Percentiles rank a stretch among this genome's conserved stretches.
These are phyloP conservation scores for Coemansia sp. DNA, from an alignment of 192 early-diverging fungal genomes.

Conservation along the genomic window DNA sequence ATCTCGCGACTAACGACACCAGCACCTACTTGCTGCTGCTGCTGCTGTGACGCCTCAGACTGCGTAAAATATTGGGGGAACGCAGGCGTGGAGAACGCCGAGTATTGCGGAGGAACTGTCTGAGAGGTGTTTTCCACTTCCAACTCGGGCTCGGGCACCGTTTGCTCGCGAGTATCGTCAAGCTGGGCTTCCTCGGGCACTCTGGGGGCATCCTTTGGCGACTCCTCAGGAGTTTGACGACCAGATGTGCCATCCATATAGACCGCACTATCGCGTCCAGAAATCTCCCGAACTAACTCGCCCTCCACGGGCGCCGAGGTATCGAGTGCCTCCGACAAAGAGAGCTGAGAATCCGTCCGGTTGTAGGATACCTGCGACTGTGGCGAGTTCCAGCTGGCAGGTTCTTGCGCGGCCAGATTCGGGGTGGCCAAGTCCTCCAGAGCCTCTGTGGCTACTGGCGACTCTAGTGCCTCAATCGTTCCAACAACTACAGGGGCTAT, in stretches of 20 bases:
- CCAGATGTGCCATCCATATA: slow-evolving; percentile 34
- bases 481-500: slow-evolving; percentile 44
- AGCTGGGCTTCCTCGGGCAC: slow-evolving; percentile 13
- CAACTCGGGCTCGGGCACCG: slow-evolving; percentile 1
- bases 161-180: background rate
- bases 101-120: slow-evolving; percentile 18
- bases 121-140: background rate
- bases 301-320: slow-evolving; percentile 9
- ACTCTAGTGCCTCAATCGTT: slow-evolving; percentile 26
- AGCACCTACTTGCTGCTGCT: slow-evolving; percentile 26
- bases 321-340: slow-evolving; percentile 13
- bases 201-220: background rate
- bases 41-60: slow-evolving; percentile 10
- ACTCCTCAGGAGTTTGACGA: background rate
- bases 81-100: slow-evolving; percentile 41
- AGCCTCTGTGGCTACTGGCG: slow-evolving; percentile 12
- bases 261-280: slow-evolving; percentile 47
- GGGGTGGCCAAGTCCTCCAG: background rate
- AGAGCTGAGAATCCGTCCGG: slow-evolving; percentile 39
- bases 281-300: slow-evolving; percentile 6
- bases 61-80: slow-evolving; percentile 53
- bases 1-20: slow-evolving; percentile 28
- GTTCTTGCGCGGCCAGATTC: slow-evolving; percentile 12
- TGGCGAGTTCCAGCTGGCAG: slow-evolving; percentile 22
- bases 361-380: slow-evolving; percentile 47